These are phyloP conservation scores for Paracoccidioides brasiliensis DNA, from an alignment of 2,329 filamentous ascomycete species.

Conservation along the genomic window DNA sequence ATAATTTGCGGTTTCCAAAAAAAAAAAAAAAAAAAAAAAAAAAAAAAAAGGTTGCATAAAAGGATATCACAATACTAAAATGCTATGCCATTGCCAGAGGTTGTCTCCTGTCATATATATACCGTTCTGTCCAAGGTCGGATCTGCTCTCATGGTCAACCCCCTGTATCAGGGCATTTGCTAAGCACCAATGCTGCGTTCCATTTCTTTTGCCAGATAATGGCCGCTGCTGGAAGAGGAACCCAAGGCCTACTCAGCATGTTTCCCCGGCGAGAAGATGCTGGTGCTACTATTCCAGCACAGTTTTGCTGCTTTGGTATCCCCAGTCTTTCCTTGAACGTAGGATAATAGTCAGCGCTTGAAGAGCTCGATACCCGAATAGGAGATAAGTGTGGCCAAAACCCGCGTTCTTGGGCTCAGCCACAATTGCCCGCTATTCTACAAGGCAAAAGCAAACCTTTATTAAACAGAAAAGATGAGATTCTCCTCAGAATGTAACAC, in stretches of 20 bases:
- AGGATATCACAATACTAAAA: no score
- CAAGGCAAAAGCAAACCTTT: no score
- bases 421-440: no score
- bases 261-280: no score
- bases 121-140: neutral
- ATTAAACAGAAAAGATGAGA: no score
- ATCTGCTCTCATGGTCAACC: no score
- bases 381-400: slow-evolving; percentile 3
- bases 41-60: neutral
- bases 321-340: no score
- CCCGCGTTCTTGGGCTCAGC: neutral
- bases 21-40: neutral
- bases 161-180: no score
- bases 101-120: neutral
- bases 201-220: neutral
- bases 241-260: neutral
- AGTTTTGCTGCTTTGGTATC: neutral
- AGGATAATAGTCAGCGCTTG: neutral
- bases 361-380: neutral
- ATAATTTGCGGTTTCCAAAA: neutral
- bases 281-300: neutral
- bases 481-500: no score
- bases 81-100: neutral
- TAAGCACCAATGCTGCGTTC: neutral
- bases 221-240: neutral